phyloP scores from a whole-genome alignment of 2,329 filamentous ascomycete species.

The Monosporascus cannonballus region DNA sequence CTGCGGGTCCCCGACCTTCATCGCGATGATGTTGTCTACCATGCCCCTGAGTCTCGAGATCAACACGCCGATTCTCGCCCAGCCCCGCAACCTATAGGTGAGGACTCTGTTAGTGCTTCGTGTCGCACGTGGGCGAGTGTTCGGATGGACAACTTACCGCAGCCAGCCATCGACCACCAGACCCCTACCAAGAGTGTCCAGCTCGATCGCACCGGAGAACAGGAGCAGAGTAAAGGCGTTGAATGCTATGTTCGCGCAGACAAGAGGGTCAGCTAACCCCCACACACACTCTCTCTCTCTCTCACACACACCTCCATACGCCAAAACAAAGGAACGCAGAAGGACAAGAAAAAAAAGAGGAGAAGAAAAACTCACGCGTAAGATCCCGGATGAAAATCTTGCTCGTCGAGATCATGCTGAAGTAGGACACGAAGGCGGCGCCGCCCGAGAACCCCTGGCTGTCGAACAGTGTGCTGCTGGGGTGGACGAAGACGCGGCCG shows the following conservation, averaged over 20 bases:
- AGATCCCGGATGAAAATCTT: constrained; percentile 90
- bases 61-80: constrained; percentile 90
- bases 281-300: no score
- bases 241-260: constrained; percentile 52
- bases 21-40: constrained; percentile 77
- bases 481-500: constrained; percentile 87
- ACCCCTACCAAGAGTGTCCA: constrained; percentile 83
- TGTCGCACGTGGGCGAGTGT: no score
- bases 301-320: no score
- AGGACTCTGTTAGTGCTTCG: background rate
- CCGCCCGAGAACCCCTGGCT: constrained; percentile 70
- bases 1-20: constrained; percentile 71
- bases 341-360: background rate
- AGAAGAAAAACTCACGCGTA: constrained; percentile 59
- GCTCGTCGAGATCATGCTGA: constrained; percentile 83
- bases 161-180: constrained; percentile 92
- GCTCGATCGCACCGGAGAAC: constrained; percentile 76
- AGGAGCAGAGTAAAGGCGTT: constrained; percentile 84
- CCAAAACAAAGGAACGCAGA: background rate
- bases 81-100: constrained; percentile 61
- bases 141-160: constrained; percentile 22
- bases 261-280: constrained; percentile 4
- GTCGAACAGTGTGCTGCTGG: constrained; percentile 78
- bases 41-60: constrained; percentile 77
- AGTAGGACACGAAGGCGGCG: constrained; percentile 79